A percentile compares a stretch with the other conserved stretches of the same genome.
phyloP scores from a whole-genome alignment of 768 basidiomycete genomes.

The Amanita exitialis region DNA sequence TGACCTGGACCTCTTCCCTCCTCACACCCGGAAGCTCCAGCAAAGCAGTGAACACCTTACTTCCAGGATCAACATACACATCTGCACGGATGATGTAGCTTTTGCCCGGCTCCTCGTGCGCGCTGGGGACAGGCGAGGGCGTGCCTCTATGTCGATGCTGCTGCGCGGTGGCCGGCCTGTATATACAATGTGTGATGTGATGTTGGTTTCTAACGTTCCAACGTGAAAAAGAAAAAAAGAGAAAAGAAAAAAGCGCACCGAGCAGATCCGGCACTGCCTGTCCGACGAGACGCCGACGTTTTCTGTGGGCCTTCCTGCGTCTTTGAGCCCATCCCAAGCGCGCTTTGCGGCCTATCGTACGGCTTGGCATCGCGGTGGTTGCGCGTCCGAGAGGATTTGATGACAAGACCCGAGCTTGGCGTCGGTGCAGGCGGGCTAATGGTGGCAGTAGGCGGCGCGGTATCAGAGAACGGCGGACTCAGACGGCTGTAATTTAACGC shows the following conservation, averaged over 20 bases:
- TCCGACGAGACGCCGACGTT: slow-evolving; percentile 14
- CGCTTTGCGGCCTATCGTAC: slow-evolving; percentile 17
- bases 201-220: too few species aligned
- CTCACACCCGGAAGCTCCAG: slow-evolving; percentile 66
- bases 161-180: slow-evolving; percentile 7
- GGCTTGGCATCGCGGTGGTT: slow-evolving; percentile 12
- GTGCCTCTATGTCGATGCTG: slow-evolving; percentile 10
- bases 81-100: slow-evolving; percentile 49
- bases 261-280: slow-evolving; percentile 15
- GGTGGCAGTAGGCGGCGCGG: slow-evolving; percentile 9
- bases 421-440: slow-evolving; percentile 9
- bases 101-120: slow-evolving; percentile 7
- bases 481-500: slow-evolving; percentile 6
- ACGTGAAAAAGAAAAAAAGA: too few species aligned
- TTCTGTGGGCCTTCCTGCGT: slow-evolving; percentile 15
- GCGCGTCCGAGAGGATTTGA: not conserved
- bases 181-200: too few species aligned
- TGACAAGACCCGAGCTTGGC: not conserved
- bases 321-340: slow-evolving; percentile 6
- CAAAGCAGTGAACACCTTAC: slow-evolving; percentile 42
- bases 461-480: slow-evolving; percentile 6
- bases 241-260: not conserved
- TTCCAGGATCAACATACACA: slow-evolving; percentile 43
- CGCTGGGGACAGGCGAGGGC: slow-evolving; percentile 11
- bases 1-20: slow-evolving; percentile 45